Conservation (phyloP, 2,329 filamentous ascomycete genomes). For the Basipetospora chlamydospora region DNA sequence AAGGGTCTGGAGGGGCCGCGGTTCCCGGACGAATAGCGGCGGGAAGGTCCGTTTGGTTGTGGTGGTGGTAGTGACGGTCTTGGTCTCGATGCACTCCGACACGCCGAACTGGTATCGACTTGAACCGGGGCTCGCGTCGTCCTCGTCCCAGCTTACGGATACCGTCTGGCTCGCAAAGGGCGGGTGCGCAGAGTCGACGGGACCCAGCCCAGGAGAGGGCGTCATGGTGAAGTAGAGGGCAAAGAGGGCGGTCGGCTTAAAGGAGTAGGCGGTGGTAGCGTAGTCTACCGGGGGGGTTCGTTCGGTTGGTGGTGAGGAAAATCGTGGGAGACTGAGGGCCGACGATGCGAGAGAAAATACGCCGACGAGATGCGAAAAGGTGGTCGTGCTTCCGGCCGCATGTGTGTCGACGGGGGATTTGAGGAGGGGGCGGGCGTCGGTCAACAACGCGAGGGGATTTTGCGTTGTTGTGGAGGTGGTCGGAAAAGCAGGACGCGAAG, state of each 20-base stretch:
- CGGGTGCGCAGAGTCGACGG: conserved; percentile 10
- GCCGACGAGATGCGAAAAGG: too few species aligned
- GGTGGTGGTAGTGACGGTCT: conserved; percentile 77
- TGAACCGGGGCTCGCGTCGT: conserved; percentile 17
- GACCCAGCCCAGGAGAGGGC: conserved; percentile 16
- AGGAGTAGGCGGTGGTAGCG: conserved; percentile 1
- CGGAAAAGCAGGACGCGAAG: conserved; percentile 5
- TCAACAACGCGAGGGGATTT: conserved; percentile 4
- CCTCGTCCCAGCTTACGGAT: conserved; percentile 32
- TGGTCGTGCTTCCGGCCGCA: too few species aligned
- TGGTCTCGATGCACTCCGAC: conserved; percentile 52
- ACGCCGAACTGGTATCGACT: conserved; percentile 39
- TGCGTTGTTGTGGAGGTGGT: not conserved
- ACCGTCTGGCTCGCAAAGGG: conserved; percentile 28
- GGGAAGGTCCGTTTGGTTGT: conserved; percentile 77
- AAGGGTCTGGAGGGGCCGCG: conserved; percentile 54
- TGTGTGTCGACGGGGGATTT: not conserved
- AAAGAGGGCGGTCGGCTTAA: too few species aligned
- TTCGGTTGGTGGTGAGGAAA: not conserved
- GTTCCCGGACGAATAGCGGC: conserved; percentile 64
- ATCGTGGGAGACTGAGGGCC: not conserved
- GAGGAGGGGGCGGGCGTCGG: not conserved
- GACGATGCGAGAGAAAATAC: too few species aligned
- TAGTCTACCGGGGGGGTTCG: not conserved
- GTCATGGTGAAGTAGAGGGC: conserved; percentile 21